A percentile compares a stretch with the other conserved stretches of the same genome.
These are phyloP conservation scores for Neckera pumila DNA, from an alignment of 225 moss, liverwort and hornwort species.

Conservation along the genomic window DNA sequence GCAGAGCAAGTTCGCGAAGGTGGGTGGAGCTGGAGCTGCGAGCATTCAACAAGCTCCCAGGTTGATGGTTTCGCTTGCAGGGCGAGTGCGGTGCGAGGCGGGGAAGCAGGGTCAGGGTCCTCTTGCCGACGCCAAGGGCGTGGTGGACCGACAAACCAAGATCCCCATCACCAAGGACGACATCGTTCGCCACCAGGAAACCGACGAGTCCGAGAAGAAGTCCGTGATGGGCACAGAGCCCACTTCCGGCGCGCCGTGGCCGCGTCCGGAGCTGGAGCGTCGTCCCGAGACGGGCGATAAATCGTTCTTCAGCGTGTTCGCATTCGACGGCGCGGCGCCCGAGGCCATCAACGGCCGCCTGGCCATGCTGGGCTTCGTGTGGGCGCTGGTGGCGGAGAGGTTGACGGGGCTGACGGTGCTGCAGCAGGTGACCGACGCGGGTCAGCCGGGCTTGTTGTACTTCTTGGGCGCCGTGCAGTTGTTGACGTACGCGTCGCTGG, in stretches of 20 bases:
- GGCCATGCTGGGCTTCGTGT: conserved; percentile 26
- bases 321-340: conserved; percentile 37
- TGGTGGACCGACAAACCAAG: background rate
- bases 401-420: conserved; percentile 1
- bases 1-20: background rate
- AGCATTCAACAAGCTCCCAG: background rate
- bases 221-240: background rate
- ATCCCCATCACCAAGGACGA: background rate
- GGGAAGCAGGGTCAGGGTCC: background rate
- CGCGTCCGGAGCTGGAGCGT: conserved; percentile 28
- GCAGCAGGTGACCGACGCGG: conserved; percentile 10
- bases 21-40: background rate
- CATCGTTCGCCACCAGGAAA: conserved; percentile 3
- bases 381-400: conserved; percentile 10
- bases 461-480: conserved; percentile 17
- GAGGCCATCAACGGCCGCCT: conserved; percentile 19
- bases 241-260: background rate
- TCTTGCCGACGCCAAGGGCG: background rate
- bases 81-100: background rate
- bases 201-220: conserved; percentile 6
- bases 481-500: conserved; percentile 30
- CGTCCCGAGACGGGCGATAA: conserved; percentile 24
- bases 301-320: conserved; percentile 21
- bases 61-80: background rate
- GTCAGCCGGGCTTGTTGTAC: background rate